Conservation (phyloP, 2,329 filamentous ascomycete species). For the Stenocarpella maydis region DNA sequence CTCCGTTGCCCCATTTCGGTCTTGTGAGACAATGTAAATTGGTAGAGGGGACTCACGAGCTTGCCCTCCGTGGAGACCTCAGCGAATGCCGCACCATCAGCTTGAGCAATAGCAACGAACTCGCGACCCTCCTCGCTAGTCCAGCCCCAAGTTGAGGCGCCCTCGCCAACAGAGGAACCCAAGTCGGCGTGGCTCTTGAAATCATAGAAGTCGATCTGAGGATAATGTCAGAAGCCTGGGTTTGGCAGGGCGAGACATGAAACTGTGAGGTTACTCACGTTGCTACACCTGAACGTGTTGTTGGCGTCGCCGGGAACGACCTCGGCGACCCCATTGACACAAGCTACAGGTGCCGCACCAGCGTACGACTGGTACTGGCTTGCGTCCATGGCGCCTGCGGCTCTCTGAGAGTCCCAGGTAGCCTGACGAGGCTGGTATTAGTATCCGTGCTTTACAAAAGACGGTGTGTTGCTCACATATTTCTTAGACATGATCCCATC, state of each 20-base stretch:
- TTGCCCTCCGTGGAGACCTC: conserved; percentile 55
- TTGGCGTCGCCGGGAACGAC: conserved; percentile 54
- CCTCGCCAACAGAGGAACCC: conserved; percentile 51
- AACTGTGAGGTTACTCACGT: conserved; percentile 43
- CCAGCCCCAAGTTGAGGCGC: conserved; percentile 57
- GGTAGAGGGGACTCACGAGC: conserved; percentile 40
- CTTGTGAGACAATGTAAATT: background rate
- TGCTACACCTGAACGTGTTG: conserved; percentile 58
- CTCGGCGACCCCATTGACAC: conserved; percentile 52
- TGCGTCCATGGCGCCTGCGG: conserved; percentile 12
- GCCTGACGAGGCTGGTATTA: background rate
- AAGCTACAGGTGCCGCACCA: conserved; percentile 40
- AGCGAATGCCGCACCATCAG: conserved; percentile 59
- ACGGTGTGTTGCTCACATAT: conserved; percentile 2
- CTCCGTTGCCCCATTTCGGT: too few species aligned
- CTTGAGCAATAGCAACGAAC: conserved; percentile 57
- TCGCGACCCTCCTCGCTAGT: conserved; percentile 57
- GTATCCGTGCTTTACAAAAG: background rate
- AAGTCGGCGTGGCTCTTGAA: conserved; percentile 63
- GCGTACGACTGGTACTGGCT: conserved; percentile 14
- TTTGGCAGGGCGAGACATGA: background rate
- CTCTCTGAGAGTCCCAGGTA: conserved; percentile 21
- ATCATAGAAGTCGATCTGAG: conserved; percentile 56
- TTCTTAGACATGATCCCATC: conserved; percentile 29
- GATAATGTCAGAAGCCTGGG: background rate